Conservation (phyloP, 2,329 filamentous ascomycete species). For the Colletotrichum cuscutae region DNA sequence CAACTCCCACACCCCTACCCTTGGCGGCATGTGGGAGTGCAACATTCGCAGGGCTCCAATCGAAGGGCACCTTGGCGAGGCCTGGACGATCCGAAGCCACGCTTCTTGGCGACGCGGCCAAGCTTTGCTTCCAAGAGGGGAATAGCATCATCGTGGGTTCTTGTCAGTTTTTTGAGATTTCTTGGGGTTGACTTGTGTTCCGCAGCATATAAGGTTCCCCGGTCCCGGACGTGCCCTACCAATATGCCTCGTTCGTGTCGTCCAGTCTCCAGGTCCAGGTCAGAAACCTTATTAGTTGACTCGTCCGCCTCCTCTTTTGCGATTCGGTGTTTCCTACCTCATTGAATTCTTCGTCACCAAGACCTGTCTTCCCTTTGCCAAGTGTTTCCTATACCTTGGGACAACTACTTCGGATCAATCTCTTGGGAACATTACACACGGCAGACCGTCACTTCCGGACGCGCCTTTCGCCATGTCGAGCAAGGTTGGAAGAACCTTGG, state of each 20-base stretch:
- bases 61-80: slow-evolving; percentile 22
- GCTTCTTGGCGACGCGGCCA: slow-evolving; percentile 34
- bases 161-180: not conserved
- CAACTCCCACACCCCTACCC: not conserved
- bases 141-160: slow-evolving; percentile 22
- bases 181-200: not conserved
- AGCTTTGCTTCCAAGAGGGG: slow-evolving; percentile 28
- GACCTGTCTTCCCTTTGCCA: not conserved
- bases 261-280: not conserved
- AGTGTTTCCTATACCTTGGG: not conserved
- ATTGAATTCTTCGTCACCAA: not conserved
- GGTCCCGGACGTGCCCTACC: not conserved
- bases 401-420: not conserved
- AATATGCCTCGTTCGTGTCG: not conserved
- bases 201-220: slow-evolving; percentile 27
- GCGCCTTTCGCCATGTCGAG: slow-evolving; percentile 29
- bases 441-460: not conserved
- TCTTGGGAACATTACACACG: not conserved
- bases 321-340: not conserved
- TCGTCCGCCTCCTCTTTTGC: not conserved
- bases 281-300: not conserved
- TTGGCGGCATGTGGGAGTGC: slow-evolving; percentile 28
- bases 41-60: slow-evolving; percentile 25
- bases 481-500: slow-evolving; percentile 38
- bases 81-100: slow-evolving; percentile 33